Conservation (phyloP, 495 filamentous ascomycete genomes). For the Monascus purpureus region DNA sequence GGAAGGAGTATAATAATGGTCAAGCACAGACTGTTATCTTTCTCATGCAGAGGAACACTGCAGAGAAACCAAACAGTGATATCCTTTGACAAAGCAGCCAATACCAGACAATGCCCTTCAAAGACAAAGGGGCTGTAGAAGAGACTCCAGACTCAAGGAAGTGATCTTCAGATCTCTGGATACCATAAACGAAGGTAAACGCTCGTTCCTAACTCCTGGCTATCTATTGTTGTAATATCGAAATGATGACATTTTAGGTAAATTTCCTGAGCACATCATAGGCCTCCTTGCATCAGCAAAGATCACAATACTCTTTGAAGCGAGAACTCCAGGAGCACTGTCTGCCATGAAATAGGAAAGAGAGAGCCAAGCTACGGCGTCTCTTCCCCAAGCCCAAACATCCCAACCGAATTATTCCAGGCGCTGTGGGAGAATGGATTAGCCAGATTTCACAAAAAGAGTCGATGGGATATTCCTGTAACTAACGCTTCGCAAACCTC, state of each 20-base stretch:
- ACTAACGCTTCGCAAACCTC: constrained; percentile 73
- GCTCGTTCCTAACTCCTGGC: neutral
- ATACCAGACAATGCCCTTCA: constrained; percentile 2
- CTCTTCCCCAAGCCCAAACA: constrained; percentile 58
- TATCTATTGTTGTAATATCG: neutral
- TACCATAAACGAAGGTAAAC: neutral
- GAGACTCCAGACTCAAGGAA: neutral
- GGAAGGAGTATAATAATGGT: too few relatives aligned
- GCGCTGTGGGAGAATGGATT: constrained; percentile 25
- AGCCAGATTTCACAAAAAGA: neutral
- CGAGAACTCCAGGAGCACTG: neutral
- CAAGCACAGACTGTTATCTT: too few relatives aligned
- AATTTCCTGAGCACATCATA: too few relatives aligned
- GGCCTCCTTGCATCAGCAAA: too few relatives aligned
- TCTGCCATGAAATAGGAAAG: neutral
- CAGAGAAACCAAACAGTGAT: too few relatives aligned
- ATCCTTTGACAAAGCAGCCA: too few relatives aligned
- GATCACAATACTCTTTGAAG: too few relatives aligned
- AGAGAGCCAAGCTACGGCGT: constrained; percentile 2
- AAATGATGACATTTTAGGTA: too few relatives aligned
- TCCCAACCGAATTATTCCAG: constrained; percentile 68
- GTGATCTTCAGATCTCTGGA: neutral
- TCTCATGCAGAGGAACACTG: too few relatives aligned
- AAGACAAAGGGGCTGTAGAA: neutral
- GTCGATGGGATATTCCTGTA: neutral